A percentile compares a stretch with the other conserved stretches of the same genome.
Conservation (phyloP, 768 basidiomycete species). For the Kwoniella pini region DNA sequence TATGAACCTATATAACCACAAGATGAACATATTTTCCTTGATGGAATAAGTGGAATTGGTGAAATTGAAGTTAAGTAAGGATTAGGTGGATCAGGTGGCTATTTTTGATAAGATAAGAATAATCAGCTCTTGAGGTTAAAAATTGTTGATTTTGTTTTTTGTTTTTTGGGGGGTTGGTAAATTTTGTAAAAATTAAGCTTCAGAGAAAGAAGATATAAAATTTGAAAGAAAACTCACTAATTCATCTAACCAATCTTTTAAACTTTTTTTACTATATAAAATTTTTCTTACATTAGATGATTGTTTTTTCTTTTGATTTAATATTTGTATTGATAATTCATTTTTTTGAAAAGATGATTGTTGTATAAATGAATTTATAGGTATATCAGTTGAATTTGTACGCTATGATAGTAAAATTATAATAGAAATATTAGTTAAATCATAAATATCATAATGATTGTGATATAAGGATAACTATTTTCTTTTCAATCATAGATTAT, state of each 20-base stretch:
- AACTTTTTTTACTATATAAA: conserved; percentile 43
- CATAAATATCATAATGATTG: too few species aligned
- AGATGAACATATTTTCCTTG: conserved; percentile 46
- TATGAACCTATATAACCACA: conserved; percentile 51
- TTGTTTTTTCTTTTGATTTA: conserved; percentile 40
- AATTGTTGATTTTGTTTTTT: neutral
- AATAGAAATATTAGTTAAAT: neutral
- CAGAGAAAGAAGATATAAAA: neutral
- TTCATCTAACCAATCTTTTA: conserved; percentile 51
- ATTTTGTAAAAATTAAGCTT: neutral
- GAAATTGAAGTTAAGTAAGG: conserved; percentile 36
- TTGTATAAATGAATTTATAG: conserved; percentile 38
- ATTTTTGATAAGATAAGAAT: neutral
- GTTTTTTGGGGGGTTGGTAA: neutral
- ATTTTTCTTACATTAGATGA: conserved; percentile 45
- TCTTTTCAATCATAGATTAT: neutral
- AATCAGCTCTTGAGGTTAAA: neutral
- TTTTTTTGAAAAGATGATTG: conserved; percentile 1
- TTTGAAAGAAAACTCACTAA: conserved; percentile 29
- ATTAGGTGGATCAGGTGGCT: conserved; percentile 32
- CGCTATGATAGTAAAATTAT: conserved; percentile 15
- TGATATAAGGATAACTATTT: neutral
- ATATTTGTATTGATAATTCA: neutral
- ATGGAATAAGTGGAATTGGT: conserved; percentile 30
- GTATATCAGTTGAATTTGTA: conserved; percentile 52